These are phyloP conservation scores for Schizothecium vesticola DNA, from an alignment of 495 filamentous ascomycete genomes.

Conservation along the genomic window DNA sequence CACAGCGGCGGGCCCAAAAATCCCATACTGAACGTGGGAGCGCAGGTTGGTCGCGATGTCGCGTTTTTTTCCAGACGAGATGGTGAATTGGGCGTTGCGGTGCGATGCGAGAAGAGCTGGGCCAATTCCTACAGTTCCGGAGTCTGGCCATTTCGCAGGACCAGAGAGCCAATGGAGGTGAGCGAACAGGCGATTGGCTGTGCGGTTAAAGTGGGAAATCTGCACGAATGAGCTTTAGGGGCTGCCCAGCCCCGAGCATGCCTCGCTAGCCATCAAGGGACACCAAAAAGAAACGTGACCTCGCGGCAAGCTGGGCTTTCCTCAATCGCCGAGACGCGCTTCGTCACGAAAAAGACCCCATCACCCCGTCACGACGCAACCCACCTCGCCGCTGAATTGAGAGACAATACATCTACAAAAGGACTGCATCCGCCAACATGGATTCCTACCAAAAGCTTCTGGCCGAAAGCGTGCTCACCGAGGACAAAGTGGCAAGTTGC, in stretches of 20 bases:
- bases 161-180: background rate
- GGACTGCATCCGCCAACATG: conserved; percentile 26
- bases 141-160: background rate
- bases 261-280: background rate
- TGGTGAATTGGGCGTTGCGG: background rate
- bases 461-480: conserved; percentile 68
- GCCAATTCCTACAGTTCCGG: background rate
- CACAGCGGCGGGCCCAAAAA: background rate
- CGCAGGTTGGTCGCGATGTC: background rate
- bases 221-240: background rate
- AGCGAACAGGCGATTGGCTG: background rate
- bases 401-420: background rate
- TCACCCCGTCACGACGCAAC: background rate
- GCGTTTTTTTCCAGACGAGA: conserved; percentile 5
- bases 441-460: conserved; percentile 65
- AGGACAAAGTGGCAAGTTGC: conserved; percentile 62
- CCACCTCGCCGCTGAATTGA: background rate
- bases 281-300: conserved; percentile 1
- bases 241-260: background rate
- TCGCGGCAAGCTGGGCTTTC: background rate
- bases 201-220: background rate
- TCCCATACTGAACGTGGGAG: background rate
- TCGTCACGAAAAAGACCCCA: background rate
- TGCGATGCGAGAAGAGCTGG: background rate
- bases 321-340: background rate